Evolutionary conservation across 768 basidiomycete species (phyloP).

Genomic region (Trametes coccinea): DNA sequence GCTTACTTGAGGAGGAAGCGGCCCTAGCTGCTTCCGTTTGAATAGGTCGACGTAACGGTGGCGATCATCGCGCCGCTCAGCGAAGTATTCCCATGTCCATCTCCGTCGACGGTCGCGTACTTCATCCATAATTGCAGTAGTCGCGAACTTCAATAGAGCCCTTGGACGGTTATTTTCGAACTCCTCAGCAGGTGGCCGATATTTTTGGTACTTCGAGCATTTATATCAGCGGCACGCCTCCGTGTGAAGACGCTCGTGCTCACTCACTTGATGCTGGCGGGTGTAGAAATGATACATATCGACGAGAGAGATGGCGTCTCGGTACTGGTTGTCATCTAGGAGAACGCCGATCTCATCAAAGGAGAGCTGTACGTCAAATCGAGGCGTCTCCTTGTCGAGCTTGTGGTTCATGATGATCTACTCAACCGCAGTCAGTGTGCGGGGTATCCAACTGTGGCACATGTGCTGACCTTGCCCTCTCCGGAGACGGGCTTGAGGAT

Average conservation of each 20-base stretch:
- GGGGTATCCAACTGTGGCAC: not conserved
- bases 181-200: constrained; percentile 65
- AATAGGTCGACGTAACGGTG: constrained; percentile 83
- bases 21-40: constrained; percentile 65
- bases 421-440: not conserved
- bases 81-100: constrained; percentile 94
- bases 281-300: constrained; percentile 98
- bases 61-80: constrained; percentile 84
- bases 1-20: constrained; percentile 57
- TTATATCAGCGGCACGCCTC: not conserved
- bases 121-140: constrained; percentile 74
- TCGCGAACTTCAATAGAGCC: constrained; percentile 78
- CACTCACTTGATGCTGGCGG: constrained; percentile 71
- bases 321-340: constrained; percentile 92
- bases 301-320: constrained; percentile 86
- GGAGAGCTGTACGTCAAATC: constrained; percentile 81
- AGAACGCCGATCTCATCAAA: constrained; percentile 94
- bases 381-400: constrained; percentile 70
- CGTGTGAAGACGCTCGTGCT: not conserved
- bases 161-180: constrained; percentile 58
- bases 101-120: constrained; percentile 79
- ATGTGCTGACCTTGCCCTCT: constrained; percentile 64
- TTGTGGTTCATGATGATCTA: constrained; percentile 84
- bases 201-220: constrained; percentile 71
- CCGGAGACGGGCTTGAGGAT: constrained; percentile 95